Percentiles rank a stretch among this genome's conserved stretches.
These are phyloP conservation scores for Nicotiana tabacum DNA, from an alignment of 257 asterid species.

Conservation along the genomic window DNA sequence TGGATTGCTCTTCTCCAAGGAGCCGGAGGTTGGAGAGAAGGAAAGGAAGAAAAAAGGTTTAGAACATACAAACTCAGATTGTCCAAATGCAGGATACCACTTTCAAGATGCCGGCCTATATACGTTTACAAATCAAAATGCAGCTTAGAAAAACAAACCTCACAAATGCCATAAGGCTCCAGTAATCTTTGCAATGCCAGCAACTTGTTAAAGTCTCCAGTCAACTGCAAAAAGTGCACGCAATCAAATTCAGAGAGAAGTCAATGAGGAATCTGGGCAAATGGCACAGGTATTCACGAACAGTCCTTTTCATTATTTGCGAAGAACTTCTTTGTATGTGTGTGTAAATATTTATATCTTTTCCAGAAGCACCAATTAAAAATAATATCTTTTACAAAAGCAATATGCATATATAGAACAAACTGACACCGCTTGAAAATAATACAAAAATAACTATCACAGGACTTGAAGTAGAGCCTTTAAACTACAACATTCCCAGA, in stretches of 20 bases:
- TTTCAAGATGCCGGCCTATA: constrained; percentile 4
- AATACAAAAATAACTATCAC: neutral
- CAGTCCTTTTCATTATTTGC: neutral
- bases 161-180: constrained; percentile 89
- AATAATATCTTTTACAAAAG: neutral
- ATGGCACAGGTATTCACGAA: neutral
- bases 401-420: neutral
- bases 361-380: too few species aligned
- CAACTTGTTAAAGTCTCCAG: constrained; percentile 85
- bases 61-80: neutral
- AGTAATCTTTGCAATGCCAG: constrained; percentile 67
- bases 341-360: too few species aligned
- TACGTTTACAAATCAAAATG: neutral
- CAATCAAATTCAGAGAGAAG: constrained; percentile 1
- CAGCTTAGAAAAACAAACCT: constrained; percentile 45
- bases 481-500: neutral
- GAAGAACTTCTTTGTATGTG: too few species aligned
- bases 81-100: neutral
- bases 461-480: neutral
- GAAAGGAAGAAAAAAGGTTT: neutral
- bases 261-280: neutral
- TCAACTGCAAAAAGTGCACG: constrained; percentile 39
- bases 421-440: neutral
- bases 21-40: neutral
- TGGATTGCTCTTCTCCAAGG: neutral